phyloP scores from a whole-genome alignment of 1,284 basidiomycete genomes.

The Farysia itapuensis region DNA sequence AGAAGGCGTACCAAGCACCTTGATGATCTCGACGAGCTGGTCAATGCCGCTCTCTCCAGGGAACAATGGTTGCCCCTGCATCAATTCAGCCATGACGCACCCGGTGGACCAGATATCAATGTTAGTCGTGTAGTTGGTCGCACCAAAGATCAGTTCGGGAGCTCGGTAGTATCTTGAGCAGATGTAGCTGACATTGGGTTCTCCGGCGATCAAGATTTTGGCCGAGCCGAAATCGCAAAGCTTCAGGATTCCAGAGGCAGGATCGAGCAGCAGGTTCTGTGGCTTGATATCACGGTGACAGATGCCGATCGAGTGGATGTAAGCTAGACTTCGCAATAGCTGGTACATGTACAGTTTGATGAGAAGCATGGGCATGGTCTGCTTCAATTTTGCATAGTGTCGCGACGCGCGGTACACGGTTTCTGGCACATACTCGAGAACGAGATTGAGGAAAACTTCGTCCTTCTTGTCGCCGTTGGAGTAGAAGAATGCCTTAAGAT shows the following conservation, averaged over 20 bases:
- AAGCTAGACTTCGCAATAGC: constrained; percentile 91
- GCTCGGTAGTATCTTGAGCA: constrained; percentile 99
- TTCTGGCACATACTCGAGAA: constrained; percentile 98
- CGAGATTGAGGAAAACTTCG: constrained; percentile 98
- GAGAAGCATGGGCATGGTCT: constrained; percentile 98
- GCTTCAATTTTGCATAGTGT: constrained; percentile 99
- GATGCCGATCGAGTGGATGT: constrained; percentile 92
- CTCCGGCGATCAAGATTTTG: constrained; percentile 95
- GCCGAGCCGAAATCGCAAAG: constrained; percentile 98
- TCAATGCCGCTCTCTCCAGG: constrained; percentile 99
- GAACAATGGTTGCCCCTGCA: constrained; percentile 98
- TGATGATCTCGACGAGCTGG: constrained; percentile 99
- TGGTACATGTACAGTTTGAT: constrained; percentile 99
- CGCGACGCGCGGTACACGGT: constrained; percentile 98
- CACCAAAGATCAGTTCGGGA: constrained; percentile 98
- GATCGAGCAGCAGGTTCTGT: constrained; percentile 95
- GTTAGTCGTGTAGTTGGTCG: constrained; percentile 99
- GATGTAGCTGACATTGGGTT: constrained; percentile 99
- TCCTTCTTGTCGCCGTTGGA: constrained; percentile 99
- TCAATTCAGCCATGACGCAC: constrained; percentile 99
- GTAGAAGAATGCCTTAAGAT: constrained; percentile 97
- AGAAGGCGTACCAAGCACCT: constrained; percentile 96
- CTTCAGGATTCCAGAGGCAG: constrained; percentile 92
- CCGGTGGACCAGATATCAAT: constrained; percentile 99
- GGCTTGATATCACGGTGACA: constrained; percentile 97